Conservation (phyloP, 148 eudicot species). For the Camellia granthamiana region DNA sequence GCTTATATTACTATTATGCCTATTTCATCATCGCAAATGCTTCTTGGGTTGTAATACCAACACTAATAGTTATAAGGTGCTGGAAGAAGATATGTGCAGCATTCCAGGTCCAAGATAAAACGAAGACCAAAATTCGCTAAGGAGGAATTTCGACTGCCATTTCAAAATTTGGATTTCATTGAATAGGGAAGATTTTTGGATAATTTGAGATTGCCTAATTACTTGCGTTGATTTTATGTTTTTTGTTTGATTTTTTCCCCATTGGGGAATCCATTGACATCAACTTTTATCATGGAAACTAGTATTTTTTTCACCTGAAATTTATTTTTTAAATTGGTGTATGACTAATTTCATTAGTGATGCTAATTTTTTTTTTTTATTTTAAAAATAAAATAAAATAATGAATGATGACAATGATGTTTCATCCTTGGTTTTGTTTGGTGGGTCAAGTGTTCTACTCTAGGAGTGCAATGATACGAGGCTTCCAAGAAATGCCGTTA, state of each 20-base stretch:
- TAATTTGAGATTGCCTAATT: background rate
- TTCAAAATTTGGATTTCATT: background rate
- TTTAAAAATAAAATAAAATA: too few relatives aligned
- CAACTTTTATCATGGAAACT: background rate
- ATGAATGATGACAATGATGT: too few relatives aligned
- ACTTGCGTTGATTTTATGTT: background rate
- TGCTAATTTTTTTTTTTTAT: too few relatives aligned
- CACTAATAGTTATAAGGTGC: constrained; percentile 55
- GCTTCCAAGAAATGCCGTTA: too few relatives aligned
- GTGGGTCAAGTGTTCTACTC: too few relatives aligned
- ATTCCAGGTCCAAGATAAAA: constrained; percentile 33
- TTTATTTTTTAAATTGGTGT: too few relatives aligned
- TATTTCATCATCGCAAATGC: constrained; percentile 68
- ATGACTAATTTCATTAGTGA: too few relatives aligned
- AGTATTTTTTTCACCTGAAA: too few relatives aligned
- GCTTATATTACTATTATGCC: constrained; percentile 53
- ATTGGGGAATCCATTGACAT: background rate
- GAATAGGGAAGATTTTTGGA: background rate
- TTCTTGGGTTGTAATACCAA: constrained; percentile 71
- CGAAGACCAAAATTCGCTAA: constrained; percentile 55
- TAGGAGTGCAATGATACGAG: too few relatives aligned
- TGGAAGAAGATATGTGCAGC: constrained; percentile 84
- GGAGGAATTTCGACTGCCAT: background rate
- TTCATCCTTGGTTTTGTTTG: too few relatives aligned
- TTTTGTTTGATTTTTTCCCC: background rate